phyloP scores from a whole-genome alignment of 2,329 filamentous ascomycete genomes.

The Trichoderma sp. region DNA sequence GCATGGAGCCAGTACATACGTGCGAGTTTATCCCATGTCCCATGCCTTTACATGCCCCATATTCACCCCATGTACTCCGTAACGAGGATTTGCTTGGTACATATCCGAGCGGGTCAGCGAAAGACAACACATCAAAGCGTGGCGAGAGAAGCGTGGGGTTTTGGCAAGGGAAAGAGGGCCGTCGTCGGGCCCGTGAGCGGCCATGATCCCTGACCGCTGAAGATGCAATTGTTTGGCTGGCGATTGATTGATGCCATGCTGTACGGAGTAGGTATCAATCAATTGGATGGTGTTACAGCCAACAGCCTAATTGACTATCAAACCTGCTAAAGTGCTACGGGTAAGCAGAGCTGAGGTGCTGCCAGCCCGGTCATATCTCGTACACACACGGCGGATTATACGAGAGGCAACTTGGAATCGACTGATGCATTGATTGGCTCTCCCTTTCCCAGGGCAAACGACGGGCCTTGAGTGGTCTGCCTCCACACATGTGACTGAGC shows the following conservation, averaged over 20 bases:
- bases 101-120: conserved; percentile 12
- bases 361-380: not conserved
- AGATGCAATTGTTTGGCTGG: not conserved
- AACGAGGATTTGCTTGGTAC: conserved; percentile 2
- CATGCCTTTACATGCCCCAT: not conserved
- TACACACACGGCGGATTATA: not conserved
- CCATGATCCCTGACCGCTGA: conserved; percentile 17
- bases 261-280: not conserved
- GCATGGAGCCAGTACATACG: not conserved
- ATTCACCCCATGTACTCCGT: not conserved
- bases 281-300: not conserved
- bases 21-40: not conserved
- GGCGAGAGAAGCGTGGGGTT: conserved; percentile 16
- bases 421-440: conserved; percentile 14
- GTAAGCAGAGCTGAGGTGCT: not conserved
- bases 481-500: conserved; percentile 4
- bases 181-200: not conserved
- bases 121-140: conserved; percentile 22
- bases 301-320: not conserved
- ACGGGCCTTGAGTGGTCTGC: not conserved
- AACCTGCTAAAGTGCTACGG: not conserved
- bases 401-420: not conserved
- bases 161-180: conserved; percentile 9
- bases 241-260: not conserved
- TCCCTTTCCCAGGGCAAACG: conserved; percentile 9